Conservation (phyloP, 2,329 filamentous ascomycete genomes). For the Ophiostoma perfectum region DNA sequence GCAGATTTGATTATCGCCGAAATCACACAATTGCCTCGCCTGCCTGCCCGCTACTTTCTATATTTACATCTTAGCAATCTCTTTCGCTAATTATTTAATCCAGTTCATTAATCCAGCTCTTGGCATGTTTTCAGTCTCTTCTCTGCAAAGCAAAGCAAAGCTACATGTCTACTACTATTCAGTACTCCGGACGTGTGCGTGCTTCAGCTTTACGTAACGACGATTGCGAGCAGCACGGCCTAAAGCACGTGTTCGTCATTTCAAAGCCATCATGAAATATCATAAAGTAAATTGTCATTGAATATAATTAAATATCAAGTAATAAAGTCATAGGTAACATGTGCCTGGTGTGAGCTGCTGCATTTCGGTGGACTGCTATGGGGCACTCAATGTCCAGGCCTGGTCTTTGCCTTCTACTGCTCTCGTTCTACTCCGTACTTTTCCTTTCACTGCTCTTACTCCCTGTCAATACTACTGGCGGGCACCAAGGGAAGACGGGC, state of each 20-base stretch:
- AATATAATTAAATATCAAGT: no score
- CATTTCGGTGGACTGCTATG: background rate
- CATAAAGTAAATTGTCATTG: no score
- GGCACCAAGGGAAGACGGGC: conserved; percentile 18
- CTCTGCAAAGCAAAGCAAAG: no score
- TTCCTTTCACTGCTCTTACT: background rate
- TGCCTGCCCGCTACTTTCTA: background rate
- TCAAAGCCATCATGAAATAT: background rate
- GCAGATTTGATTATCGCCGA: no score
- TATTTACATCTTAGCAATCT: background rate
- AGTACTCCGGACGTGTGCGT: background rate
- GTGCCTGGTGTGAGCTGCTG: background rate
- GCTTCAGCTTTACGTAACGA: conserved; percentile 17
- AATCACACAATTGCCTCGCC: no score
- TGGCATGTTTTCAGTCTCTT: no score
- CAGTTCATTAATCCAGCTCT: no score
- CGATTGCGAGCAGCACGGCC: conserved; percentile 14
- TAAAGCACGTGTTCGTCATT: conserved; percentile 17
- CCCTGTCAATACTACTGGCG: conserved; percentile 8
- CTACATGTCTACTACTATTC: background rate
- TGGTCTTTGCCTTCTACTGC: background rate
- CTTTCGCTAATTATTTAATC: background rate
- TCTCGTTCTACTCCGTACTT: background rate
- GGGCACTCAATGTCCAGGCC: background rate
- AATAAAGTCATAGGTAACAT: background rate